These are phyloP conservation scores for Tetradesmus obliquus DNA, from an alignment of 139 green algal species.

Conservation along the genomic window DNA sequence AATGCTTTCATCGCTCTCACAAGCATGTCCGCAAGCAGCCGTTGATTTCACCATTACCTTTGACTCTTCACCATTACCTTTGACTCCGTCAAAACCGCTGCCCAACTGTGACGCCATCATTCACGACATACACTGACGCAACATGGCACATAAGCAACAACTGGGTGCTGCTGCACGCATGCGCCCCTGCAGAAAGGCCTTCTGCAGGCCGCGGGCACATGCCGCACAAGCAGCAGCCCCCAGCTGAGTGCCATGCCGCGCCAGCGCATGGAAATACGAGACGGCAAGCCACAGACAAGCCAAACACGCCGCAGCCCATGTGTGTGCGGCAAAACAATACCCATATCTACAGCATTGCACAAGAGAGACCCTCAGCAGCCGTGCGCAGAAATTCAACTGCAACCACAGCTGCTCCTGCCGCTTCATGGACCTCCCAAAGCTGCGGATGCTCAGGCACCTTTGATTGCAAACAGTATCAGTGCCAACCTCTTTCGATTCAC, in stretches of 20 bases:
- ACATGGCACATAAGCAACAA: neutral
- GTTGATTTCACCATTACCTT: no score
- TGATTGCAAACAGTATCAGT: no score
- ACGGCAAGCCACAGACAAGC: constrained; percentile 17
- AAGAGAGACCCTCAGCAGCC: no score
- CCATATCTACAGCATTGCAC: no score
- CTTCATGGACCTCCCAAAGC: neutral
- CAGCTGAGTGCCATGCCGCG: neutral
- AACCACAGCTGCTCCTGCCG: neutral
- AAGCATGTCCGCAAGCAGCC: no score
- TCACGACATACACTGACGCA: constrained; percentile 34
- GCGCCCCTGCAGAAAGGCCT: no score
- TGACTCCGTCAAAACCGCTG: no score
- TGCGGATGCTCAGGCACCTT: no score
- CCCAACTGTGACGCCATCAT: constrained; percentile 6
- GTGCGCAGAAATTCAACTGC: neutral
- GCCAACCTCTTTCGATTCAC: neutral
- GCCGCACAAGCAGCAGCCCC: neutral
- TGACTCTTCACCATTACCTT: no score
- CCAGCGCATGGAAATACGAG: constrained; percentile 35
- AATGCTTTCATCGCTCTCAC: no score
- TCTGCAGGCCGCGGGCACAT: neutral
- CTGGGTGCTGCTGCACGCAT: neutral
- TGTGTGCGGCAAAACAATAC: neutral
- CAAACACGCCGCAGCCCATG: no score